Evolutionary conservation across 1,284 basidiomycete species (phyloP), one percentile per base, ranked within the genome.

Genomic region (Austroboletus sp.): DNA sequence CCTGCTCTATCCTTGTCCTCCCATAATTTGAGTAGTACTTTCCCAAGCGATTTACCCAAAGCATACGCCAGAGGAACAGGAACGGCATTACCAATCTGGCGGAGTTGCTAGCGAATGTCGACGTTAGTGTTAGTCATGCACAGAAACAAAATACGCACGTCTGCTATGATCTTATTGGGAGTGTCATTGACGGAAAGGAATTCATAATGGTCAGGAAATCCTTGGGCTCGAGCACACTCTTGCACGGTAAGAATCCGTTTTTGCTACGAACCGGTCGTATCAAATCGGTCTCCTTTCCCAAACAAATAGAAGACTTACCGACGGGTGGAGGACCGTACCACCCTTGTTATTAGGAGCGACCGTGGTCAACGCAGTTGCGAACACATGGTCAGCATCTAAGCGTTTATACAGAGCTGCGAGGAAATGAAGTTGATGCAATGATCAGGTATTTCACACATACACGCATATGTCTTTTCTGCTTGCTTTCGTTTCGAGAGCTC

Each of bases 21-120:
- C 74, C 78, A 78, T 45, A 63, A 64, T 46, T 68, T 59, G 16
- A 76, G 51, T 36, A 79, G 49, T 0, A 74, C 71, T 36, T 71
- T 70, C 0, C 78, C 75, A 0, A 85, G 60, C 11, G 74, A 71
- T 55, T 72, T 79, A 2, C 81, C 83, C 2, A 85, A 66, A 3
- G 80, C 79, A 13, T 72, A 61, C 6, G 79, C 80, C 29, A 86
- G 69, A 3, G 79, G 79, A 8, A 84, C 70, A 8, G 83, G 82
- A 7, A 86, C 82, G 8, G 83, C 82, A 55, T 86, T 85, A 0
- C 83, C 84, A 41, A 86, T 84, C 55, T 85, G 83, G 33, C 73
- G 69, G 44, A 76, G 65, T 78, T 81, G 78, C 82, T 85, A 51
- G n/a, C 46, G 13, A 42, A 23, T 9, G 37, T 46, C 32, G 38